Percentiles rank a stretch among this genome's conserved stretches.
phyloP scores from a whole-genome alignment of 306 rosid genomes.

The Prunus mongolica region DNA sequence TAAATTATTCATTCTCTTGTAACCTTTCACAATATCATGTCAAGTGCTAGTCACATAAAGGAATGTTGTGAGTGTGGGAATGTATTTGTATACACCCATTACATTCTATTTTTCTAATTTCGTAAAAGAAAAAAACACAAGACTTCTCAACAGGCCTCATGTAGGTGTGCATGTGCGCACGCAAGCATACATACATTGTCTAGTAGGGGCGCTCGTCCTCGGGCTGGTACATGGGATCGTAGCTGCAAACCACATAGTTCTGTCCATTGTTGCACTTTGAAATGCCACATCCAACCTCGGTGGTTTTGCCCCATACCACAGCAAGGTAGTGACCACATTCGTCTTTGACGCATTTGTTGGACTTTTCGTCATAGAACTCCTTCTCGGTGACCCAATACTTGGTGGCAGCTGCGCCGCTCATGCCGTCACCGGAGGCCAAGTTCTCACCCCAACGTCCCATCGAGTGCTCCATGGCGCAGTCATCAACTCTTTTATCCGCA shows the following conservation, averaged over 20 bases:
- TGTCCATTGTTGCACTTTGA: slow-evolving; percentile 13
- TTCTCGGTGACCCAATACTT: slow-evolving; percentile 1
- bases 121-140: background rate
- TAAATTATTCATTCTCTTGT: background rate
- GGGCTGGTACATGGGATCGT: slow-evolving; percentile 23
- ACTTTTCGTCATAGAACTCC: background rate
- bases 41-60: background rate
- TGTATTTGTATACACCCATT: background rate
- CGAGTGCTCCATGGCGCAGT: slow-evolving; percentile 31
- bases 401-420: slow-evolving; percentile 15
- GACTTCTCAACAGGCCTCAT: background rate
- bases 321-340: slow-evolving; percentile 27
- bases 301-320: slow-evolving; percentile 23
- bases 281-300: slow-evolving; percentile 27
- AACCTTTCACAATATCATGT: background rate
- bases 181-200: background rate
- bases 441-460: slow-evolving; percentile 45
- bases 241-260: slow-evolving; percentile 17
- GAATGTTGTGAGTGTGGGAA: background rate
- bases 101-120: background rate
- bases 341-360: background rate
- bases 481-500: background rate
- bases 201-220: slow-evolving; percentile 34
- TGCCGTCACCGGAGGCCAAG: slow-evolving; percentile 29
- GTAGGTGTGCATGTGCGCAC: background rate